Evolutionary conservation across 2,329 filamentous ascomycete species (phyloP), one percentile per base, ranked within the genome.

Genomic region (Plectosphaerella sp.): DNA sequence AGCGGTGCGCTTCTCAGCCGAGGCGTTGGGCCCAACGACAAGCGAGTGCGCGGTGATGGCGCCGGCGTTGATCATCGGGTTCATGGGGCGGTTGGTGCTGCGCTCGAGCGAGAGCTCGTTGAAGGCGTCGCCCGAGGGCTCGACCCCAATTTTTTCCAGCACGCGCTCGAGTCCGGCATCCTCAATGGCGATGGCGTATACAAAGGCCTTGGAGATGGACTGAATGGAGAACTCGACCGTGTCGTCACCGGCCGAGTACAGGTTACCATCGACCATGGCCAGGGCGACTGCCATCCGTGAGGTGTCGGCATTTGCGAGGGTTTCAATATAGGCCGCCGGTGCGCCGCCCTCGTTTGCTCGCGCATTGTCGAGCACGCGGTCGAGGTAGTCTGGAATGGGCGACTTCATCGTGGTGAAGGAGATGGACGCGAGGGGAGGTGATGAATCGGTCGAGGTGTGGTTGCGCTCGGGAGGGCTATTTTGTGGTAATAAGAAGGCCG

Each of bases 191-290:
- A 72, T 54, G 2, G 69, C 68, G 53, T 72, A 72, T 25, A 71
- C 68, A 48, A 72, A 72, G 1, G 68, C 62, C 45, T 72, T 72
- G 12, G 69, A 69, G 48, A 72, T 72, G 57, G 68, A 72, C 50
- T 72, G 68, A 35, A 72, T 72, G 2, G 69, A 72, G 51, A 72
- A 72, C 50, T 72, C 69, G 45, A 70, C 54, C 10, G 59, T 50
- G 46, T 72, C 69, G 54, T 72, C 69, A 3, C 69, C 69, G 1
- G 64, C 65, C 0, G 68, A 71, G 60, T 72, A 72, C 1, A 72
- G 36, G 15, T 68, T 64, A 9, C 69, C 69, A 35, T 72, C 69
- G 7, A 72, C 69, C 62, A 67, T 72, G 5, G 68, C 68, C 15
- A 72, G 54, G 1, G 69, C 67, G 15, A 71, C 67, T 6, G 64